Evolutionary conservation across 2,329 filamentous ascomycete genomes (phyloP), one percentile per base, ranked within the genome.

Genomic region (Berkeleyomyces rouxiae): DNA sequence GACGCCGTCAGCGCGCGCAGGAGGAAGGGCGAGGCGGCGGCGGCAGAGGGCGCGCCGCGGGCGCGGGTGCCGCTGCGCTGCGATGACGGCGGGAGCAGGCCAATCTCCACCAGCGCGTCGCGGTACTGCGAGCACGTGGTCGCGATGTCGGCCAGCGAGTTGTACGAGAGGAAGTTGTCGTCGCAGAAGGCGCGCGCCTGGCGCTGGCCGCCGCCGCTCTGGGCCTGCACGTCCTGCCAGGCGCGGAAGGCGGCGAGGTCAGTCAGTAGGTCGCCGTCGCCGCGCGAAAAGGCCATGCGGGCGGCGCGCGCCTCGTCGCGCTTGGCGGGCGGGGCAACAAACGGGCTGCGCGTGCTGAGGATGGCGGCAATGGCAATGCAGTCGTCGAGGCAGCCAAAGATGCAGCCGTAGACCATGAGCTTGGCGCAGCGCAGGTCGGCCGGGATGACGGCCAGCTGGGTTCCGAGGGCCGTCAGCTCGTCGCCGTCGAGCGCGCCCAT

Each of bases 361-460:
- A 97, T 93, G 7, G 91, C 87, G 1, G 93, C 89, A 66, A 97
- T 91, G 2, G 87, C 90, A 62, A 97, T 80, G 67, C 87, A 90
- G 61, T 92, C 84, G 69, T 96, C 90, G 5, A 97, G 79, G 70
- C 92, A 97, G 42, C 88, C 88, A 70, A 99, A 97, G 64, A 95
- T 90, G 13, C 90, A 87, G 4, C 93, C 93, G 70, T 95, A 96
- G 3, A 99, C 88, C 80, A 99, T 90, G 42, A 99, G 79, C 73
- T 99, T 99, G 55, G 88, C 90, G 71, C 90, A 95, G 37, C 92
- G 84, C 58, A 99, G 79, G 70, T 99, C 93, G 0, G 92, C 89
- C 1, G 93, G 93, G 59, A 99, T 90, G 83, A 95, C 89, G 16
- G 91, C 87, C n/a, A 99, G 78, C 74, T 97, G 93, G 61, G 87